Conservation (phyloP, 805 yeast species). For the Candida piceae region DNA sequence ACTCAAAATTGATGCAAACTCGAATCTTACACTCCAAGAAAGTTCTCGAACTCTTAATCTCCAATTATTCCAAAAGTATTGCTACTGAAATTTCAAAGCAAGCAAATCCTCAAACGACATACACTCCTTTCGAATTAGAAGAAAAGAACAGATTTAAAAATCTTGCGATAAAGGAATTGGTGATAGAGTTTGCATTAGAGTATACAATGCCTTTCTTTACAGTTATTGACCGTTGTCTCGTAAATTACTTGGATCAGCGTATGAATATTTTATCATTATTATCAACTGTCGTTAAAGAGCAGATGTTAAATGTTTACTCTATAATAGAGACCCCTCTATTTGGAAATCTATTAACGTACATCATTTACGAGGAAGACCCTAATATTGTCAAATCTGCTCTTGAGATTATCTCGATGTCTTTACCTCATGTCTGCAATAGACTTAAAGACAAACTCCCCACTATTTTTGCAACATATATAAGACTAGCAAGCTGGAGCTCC, state of each 20-base stretch:
- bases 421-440: conserved; percentile 28
- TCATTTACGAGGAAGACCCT: conserved; percentile 35
- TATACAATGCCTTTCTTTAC: conserved; percentile 34
- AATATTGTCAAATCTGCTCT: conserved; percentile 12
- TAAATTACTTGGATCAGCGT: conserved; percentile 28
- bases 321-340: conserved; percentile 35
- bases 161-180: conserved; percentile 36
- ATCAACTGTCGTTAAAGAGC: conserved; percentile 19
- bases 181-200: conserved; percentile 39
- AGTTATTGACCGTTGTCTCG: conserved; percentile 33
- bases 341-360: conserved; percentile 35
- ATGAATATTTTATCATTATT: conserved; percentile 36
- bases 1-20: conserved; percentile 4
- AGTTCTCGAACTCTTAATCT: conserved; percentile 17
- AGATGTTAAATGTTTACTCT: conserved; percentile 19
- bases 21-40: conserved; percentile 10
- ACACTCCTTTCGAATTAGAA: conserved; percentile 24
- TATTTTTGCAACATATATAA: conserved; percentile 39
- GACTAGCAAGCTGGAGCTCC: conserved; percentile 40
- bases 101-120: not conserved
- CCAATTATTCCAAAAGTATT: conserved; percentile 20
- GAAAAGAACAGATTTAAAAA: conserved; percentile 48
- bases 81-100: too few species aligned
- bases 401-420: conserved; percentile 30
- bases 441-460: conserved; percentile 33